A percentile compares a stretch with the other conserved stretches of the same genome.
Evolutionary conservation across 192 early-diverging fungal genomes (phyloP).

Genomic region (Endogone sp.): DNA sequence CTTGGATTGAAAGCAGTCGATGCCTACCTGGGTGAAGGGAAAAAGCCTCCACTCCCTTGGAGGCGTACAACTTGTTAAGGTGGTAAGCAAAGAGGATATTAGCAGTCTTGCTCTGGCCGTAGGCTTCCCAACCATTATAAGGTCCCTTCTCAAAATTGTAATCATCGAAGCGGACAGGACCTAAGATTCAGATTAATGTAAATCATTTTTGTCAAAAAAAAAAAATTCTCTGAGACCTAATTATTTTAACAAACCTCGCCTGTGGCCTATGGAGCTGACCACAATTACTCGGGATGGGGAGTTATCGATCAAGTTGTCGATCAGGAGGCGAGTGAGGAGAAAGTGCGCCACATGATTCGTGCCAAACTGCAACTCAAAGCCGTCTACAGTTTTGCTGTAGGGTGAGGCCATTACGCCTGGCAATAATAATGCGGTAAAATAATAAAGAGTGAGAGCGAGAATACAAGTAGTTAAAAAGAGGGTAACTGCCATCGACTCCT

Average conservation of each 20-base stretch:
- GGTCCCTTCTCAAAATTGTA: slow-evolving; percentile 6
- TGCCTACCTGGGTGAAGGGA: slow-evolving; percentile 10
- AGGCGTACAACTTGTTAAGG: slow-evolving; percentile 1
- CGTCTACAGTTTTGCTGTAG: slow-evolving; percentile 43
- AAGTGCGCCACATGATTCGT: slow-evolving; percentile 63
- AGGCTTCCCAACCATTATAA: not conserved
- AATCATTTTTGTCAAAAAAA: too few relatives aligned
- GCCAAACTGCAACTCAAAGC: slow-evolving; percentile 63
- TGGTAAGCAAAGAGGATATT: slow-evolving; percentile 47
- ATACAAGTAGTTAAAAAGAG: slow-evolving; percentile 47
- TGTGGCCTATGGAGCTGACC: slow-evolving; percentile 26
- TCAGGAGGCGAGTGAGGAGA: slow-evolving; percentile 29
- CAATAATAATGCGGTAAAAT: not conserved
- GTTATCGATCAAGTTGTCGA: slow-evolving; percentile 20
- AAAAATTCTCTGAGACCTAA: not conserved
- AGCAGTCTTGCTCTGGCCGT: slow-evolving; percentile 42
- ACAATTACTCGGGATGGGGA: slow-evolving; percentile 27
- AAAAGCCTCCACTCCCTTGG: slow-evolving; percentile 3
- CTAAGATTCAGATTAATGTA: not conserved
- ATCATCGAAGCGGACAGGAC: slow-evolving; percentile 9
- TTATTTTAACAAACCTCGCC: not conserved
- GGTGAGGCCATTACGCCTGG: slow-evolving; percentile 53
- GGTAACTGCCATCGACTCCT: slow-evolving; percentile 33
- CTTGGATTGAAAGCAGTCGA: too few relatives aligned
- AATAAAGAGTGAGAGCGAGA: slow-evolving; percentile 14